Conservation (phyloP, 371 early-diverging fungal species). For the Lichtheimia ornata region DNA sequence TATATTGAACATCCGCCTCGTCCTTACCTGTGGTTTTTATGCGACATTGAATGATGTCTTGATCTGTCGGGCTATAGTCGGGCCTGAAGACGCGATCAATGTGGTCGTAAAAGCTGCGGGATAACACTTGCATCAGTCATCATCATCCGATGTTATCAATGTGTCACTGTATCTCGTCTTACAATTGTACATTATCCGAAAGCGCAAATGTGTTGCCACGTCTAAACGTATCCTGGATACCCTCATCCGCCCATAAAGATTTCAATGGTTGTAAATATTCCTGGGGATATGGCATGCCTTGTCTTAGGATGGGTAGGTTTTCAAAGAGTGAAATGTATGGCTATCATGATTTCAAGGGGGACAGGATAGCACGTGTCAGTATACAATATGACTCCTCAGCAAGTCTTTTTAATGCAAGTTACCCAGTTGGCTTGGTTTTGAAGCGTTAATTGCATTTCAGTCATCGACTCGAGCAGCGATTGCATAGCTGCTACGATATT, state of each 20-base stretch:
- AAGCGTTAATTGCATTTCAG: constrained; percentile 62
- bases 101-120: constrained; percentile 75
- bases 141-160: too few relatives aligned
- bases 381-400: constrained; percentile 8
- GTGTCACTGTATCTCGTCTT: constrained; percentile 22
- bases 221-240: constrained; percentile 71
- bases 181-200: constrained; percentile 81
- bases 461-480: constrained; percentile 86
- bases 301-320: constrained; percentile 39
- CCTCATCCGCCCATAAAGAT: constrained; percentile 69
- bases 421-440: constrained; percentile 61
- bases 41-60: constrained; percentile 83
- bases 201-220: constrained; percentile 79
- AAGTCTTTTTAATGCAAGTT: constrained; percentile 9
- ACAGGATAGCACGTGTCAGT: background rate
- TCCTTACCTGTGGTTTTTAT: constrained; percentile 26
- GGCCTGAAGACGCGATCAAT: constrained; percentile 77
- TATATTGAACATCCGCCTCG: constrained; percentile 12
- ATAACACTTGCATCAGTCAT: too few relatives aligned
- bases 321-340: constrained; percentile 33
- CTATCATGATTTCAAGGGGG: constrained; percentile 11
- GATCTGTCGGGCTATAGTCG: constrained; percentile 84
- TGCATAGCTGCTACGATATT: constrained; percentile 87
- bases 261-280: constrained; percentile 75
- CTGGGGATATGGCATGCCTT: constrained; percentile 65